phyloP scores from a whole-genome alignment of 2,329 filamentous ascomycete genomes.

The Sporothrix sp. region DNA sequence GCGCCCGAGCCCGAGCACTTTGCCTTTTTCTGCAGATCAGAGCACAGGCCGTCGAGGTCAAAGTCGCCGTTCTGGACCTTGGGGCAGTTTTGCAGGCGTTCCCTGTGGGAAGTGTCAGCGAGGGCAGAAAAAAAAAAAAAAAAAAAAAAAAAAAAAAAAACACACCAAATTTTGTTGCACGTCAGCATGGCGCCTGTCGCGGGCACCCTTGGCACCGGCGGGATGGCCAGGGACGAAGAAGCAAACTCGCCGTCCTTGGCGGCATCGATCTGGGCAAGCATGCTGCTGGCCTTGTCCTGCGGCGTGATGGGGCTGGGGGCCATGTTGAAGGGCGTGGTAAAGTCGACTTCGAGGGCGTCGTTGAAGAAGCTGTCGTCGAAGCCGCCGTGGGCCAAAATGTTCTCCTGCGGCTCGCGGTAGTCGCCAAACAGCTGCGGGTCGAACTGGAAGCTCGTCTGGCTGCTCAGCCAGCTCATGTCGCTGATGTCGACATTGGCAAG shows the following conservation, averaged over 20 bases:
- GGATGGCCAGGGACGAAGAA: slow-evolving; percentile 24
- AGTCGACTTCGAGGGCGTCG: slow-evolving; percentile 74
- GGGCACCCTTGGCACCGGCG: slow-evolving; percentile 9
- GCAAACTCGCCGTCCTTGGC: slow-evolving; percentile 52
- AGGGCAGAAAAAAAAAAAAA: not conserved
- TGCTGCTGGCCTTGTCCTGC: slow-evolving; percentile 53
- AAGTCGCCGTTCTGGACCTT: slow-evolving; percentile 86
- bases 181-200: slow-evolving; percentile 54
- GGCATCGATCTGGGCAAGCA: slow-evolving; percentile 70
- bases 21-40: slow-evolving; percentile 88
- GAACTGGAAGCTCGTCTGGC: slow-evolving; percentile 77
- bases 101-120: slow-evolving; percentile 49
- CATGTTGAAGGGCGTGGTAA: slow-evolving; percentile 71
- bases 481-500: slow-evolving; percentile 38
- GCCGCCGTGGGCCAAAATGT: slow-evolving; percentile 56
- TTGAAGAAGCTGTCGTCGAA: slow-evolving; percentile 62
- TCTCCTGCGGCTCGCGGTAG: slow-evolving; percentile 84
- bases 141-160: slow-evolving; percentile 15
- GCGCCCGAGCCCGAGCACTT: slow-evolving; percentile 88
- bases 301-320: slow-evolving; percentile 33
- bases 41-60: slow-evolving; percentile 86
- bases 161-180: slow-evolving; percentile 91
- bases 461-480: slow-evolving; percentile 63
- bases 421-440: slow-evolving; percentile 86
- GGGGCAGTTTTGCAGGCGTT: slow-evolving; percentile 76